Evolutionary conservation across 2,329 filamentous ascomycete genomes (phyloP).

Genomic region (Calonectria naviculata): DNA sequence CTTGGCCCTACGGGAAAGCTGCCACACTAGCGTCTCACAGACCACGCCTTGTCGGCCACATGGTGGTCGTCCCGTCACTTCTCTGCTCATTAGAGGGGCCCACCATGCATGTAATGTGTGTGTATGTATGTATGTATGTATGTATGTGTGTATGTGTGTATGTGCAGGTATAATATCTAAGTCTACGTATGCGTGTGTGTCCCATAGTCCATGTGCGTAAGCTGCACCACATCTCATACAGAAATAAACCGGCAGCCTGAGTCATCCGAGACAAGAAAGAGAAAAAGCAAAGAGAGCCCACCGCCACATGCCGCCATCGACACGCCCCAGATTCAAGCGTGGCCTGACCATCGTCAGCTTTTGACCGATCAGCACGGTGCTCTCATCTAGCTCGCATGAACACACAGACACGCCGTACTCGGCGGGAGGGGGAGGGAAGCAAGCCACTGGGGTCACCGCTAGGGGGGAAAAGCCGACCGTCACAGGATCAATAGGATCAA

Average conservation of each 20-base stretch:
- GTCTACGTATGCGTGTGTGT: background rate
- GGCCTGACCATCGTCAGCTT: background rate
- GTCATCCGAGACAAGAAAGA: background rate
- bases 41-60: background rate
- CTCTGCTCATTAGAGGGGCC: background rate
- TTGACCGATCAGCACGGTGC: conserved; percentile 12
- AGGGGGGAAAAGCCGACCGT: background rate
- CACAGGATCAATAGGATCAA: background rate
- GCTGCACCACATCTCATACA: background rate
- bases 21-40: background rate
- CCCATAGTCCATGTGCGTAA: background rate
- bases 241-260: background rate
- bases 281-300: background rate
- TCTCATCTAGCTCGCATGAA: conserved; percentile 7
- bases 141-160: background rate
- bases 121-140: background rate
- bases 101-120: background rate
- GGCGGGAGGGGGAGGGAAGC: background rate
- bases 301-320: background rate
- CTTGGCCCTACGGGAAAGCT: background rate
- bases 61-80: background rate
- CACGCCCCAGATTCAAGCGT: background rate
- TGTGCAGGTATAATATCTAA: background rate
- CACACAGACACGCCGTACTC: conserved; percentile 8
- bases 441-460: conserved; percentile 5